Base-by-base conservation (phyloP, 805 yeast species). In the Yamadazyma akitaensis region DNA sequence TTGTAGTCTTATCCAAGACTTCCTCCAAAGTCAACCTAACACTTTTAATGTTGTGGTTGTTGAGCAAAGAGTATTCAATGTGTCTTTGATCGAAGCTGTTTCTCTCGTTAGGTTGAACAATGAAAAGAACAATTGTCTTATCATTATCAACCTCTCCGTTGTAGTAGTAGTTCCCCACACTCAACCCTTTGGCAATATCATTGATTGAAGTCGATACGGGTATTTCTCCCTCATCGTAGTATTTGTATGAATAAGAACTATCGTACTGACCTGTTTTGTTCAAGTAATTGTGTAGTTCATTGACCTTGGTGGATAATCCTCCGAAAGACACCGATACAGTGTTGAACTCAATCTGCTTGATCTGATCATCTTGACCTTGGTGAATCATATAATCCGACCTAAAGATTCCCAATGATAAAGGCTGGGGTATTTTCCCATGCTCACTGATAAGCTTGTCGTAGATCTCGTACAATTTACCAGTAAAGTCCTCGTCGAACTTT, bases 251-350 rank as follows among this genome's bases (percentile, higher is more conserved):
- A 37, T 72, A 72, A 4, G 67, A 58, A 17, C 68, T 54, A 52
- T 69, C 69, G 58, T 86, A 87, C n/a, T 65, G 63, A 2, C 90
- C 90, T 7, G 70, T 58, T 3, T 65, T 59, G 60, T 86, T 85
- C 58, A 85, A 65, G 56, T 77, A 88, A 17, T 74, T 64, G 64
- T 94, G 99, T 47, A 88, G 69, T 53, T 79, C 72, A 17, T 94
- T 86, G 21, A 88, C 92, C 61, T 84, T 86, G 12, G 89, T 63
- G 1, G 96, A 84, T 47, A 94, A 72, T 0, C 96, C 98, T 17
- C 96, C 97, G 70, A 94, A 94, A 1, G 97, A 91, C 3, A 92
- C 96, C 57, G 96, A 86, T 2, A 94, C 88, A 1, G 99, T 91
- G 66, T 94, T 94, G 70, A 92, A 92, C 64, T 94, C 99, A 43